A percentile compares a stretch with the other conserved stretches of the same genome.
Evolutionary conservation across 805 yeast genomes (phyloP).

Genomic region (Candida palmyrensis): DNA sequence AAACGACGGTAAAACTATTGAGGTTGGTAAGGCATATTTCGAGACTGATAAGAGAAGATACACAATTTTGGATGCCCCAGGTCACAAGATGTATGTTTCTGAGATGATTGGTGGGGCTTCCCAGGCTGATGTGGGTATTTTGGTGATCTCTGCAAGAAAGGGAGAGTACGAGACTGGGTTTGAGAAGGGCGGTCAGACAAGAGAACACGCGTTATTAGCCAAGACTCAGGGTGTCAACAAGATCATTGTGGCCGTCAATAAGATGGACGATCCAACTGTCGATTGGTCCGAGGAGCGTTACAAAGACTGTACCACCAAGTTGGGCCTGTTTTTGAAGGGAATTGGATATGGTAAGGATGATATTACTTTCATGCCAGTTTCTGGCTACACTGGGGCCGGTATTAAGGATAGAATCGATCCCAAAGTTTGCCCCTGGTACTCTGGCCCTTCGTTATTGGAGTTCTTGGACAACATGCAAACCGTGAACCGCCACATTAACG

Average conservation of each 20-base stretch:
- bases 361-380: constrained; percentile 91
- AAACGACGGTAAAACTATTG: constrained; percentile 98
- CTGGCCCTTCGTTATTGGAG: constrained; percentile 88
- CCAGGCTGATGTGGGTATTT: constrained; percentile 97
- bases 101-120: constrained; percentile 99
- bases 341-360: constrained; percentile 88
- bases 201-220: constrained; percentile 96
- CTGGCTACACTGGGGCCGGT: constrained; percentile 97
- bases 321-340: constrained; percentile 73
- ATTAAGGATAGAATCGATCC: constrained; percentile 77
- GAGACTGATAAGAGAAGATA: constrained; percentile 98
- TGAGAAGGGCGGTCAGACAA: constrained; percentile 98
- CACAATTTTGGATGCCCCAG: constrained; percentile 98
- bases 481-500: constrained; percentile 80
- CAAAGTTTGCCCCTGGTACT: constrained; percentile 85
- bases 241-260: constrained; percentile 89
- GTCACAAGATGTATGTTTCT: constrained; percentile 97
- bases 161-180: constrained; percentile 99
- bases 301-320: constrained; percentile 87
- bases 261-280: constrained; percentile 99
- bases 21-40: constrained; percentile 95
- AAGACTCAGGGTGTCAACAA: constrained; percentile 98
- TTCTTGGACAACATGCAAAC: constrained; percentile 79
- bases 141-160: constrained; percentile 96
- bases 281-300: constrained; percentile 94